Percentiles rank a stretch among this genome's conserved stretches.
These are phyloP conservation scores for Waltergamsia citrina DNA, from an alignment of 2,329 filamentous ascomycete species.

Conservation along the genomic window DNA sequence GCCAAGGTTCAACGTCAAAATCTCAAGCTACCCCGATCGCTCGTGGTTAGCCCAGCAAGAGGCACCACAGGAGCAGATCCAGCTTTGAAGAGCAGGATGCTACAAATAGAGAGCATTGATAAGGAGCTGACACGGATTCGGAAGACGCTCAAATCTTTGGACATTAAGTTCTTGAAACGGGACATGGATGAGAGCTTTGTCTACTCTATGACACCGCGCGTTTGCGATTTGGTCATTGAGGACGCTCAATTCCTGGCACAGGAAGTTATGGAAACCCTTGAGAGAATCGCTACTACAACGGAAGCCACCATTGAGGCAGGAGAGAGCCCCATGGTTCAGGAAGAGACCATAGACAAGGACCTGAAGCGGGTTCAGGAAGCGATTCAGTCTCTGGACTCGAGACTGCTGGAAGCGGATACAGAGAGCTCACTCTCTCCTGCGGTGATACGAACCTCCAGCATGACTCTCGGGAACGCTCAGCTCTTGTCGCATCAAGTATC, in stretches of 20 bases:
- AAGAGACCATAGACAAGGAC: too few species aligned
- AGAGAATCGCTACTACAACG: neutral
- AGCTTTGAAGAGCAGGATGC: conserved; percentile 13
- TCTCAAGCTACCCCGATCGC: neutral
- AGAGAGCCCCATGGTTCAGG: too few species aligned
- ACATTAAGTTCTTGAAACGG: conserved; percentile 22
- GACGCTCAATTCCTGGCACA: neutral
- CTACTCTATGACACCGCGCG: conserved; percentile 16
- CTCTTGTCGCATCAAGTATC: too few species aligned
- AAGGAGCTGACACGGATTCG: conserved; percentile 19
- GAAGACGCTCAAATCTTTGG: conserved; percentile 18
- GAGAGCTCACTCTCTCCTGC: too few species aligned
- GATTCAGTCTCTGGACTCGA: too few species aligned
- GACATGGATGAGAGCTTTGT: conserved; percentile 17
- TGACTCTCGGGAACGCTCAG: too few species aligned
- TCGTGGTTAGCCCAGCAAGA: neutral
- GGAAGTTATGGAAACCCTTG: neutral
- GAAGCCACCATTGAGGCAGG: neutral
- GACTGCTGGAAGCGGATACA: too few species aligned
- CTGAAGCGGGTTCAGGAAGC: too few species aligned
- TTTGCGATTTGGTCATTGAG: conserved; percentile 12
- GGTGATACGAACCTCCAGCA: too few species aligned
- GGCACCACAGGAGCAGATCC: neutral
- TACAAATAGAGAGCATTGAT: conserved; percentile 23
- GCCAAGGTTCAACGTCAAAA: neutral